A percentile compares a stretch with the other conserved stretches of the same genome.
These are phyloP conservation scores for Talaromyces sp. DNA, from an alignment of 2,329 filamentous ascomycete species.

Conservation along the genomic window DNA sequence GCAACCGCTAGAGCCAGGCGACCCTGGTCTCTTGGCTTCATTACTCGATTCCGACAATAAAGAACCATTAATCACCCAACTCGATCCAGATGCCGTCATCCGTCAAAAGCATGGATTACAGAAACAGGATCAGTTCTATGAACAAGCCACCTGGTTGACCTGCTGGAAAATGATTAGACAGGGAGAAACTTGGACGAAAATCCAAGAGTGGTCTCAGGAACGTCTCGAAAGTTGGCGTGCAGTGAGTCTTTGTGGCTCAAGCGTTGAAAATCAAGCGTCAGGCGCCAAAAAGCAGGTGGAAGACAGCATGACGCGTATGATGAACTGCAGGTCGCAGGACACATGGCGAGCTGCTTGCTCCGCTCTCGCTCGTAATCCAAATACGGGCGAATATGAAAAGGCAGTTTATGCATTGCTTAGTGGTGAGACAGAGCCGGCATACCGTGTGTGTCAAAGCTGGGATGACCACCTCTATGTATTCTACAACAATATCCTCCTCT, in stretches of 20 bases:
- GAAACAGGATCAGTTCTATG: constrained; percentile 80
- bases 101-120: constrained; percentile 75
- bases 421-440: constrained; percentile 75
- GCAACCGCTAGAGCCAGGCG: constrained; percentile 62
- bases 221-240: constrained; percentile 87
- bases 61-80: constrained; percentile 71
- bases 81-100: constrained; percentile 86
- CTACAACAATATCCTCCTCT: constrained; percentile 79
- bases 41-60: constrained; percentile 58
- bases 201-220: constrained; percentile 82
- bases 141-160: constrained; percentile 87
- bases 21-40: constrained; percentile 54
- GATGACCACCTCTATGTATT: constrained; percentile 84
- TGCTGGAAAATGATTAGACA: constrained; percentile 89
- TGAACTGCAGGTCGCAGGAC: constrained; percentile 40
- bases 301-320: constrained; percentile 40
- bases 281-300: constrained; percentile 33
- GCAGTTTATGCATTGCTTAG: constrained; percentile 89
- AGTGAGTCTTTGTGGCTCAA: constrained; percentile 68
- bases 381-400: constrained; percentile 72
- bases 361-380: constrained; percentile 57
- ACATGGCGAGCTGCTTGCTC: constrained; percentile 39
- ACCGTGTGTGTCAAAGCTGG: constrained; percentile 73
- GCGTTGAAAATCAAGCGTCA: constrained; percentile 29
- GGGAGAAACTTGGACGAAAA: constrained; percentile 69